Evolutionary conservation across 179 eudicot species (phyloP).

Genomic region (Beta corolliflora): DNA sequence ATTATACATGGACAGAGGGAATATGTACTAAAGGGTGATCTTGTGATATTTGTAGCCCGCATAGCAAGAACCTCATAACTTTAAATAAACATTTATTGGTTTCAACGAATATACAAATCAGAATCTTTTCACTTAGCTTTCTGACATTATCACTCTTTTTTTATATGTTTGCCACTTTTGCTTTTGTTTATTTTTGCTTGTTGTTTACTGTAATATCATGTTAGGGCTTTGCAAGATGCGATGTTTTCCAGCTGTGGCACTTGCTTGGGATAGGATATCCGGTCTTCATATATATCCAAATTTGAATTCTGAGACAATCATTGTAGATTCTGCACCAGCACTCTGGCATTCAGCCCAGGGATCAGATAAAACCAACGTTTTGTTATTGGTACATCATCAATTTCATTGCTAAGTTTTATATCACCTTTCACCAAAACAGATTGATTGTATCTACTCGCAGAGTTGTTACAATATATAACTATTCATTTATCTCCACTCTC

Average conservation of each 20-base stretch:
- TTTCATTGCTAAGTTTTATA: constrained; percentile 11
- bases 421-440: constrained; percentile 9
- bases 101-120: neutral
- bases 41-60: neutral
- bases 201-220: constrained; percentile 24
- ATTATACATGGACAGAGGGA: neutral
- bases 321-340: constrained; percentile 91
- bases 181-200: constrained; percentile 10
- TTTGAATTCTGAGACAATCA: constrained; percentile 62
- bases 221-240: constrained; percentile 91
- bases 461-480: neutral
- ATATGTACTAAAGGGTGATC: neutral
- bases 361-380: constrained; percentile 71
- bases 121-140: neutral
- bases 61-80: neutral
- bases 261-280: constrained; percentile 91
- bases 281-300: constrained; percentile 89
- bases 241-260: constrained; percentile 97
- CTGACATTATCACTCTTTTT: neutral
- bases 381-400: constrained; percentile 65
- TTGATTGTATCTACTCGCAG: neutral
- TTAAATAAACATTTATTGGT: too few relatives aligned
- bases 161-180: neutral
- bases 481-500: neutral
- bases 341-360: constrained; percentile 77